A percentile compares a stretch with the other conserved stretches of the same genome.
Conservation (phyloP, 2,329 filamentous ascomycete genomes). For the Pseudogymnoascus sp. region DNA sequence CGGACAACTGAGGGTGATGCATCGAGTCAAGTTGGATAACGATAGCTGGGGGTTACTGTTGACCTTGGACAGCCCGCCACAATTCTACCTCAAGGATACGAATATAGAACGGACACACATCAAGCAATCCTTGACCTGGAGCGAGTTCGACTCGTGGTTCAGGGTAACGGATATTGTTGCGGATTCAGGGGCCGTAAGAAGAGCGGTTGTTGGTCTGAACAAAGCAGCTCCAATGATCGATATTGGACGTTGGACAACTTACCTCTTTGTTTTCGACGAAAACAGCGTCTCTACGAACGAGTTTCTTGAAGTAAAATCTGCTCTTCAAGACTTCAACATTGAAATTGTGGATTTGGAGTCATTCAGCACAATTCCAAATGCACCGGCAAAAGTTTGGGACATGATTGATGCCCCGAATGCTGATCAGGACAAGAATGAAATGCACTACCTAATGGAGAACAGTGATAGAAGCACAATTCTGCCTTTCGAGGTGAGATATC, state of each 20-base stretch:
- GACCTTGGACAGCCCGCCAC: constrained; percentile 38
- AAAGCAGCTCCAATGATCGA: constrained; percentile 47
- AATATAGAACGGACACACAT: constrained; percentile 34
- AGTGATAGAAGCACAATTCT: constrained; percentile 34
- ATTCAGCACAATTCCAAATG: constrained; percentile 36
- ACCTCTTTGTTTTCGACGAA: constrained; percentile 41
- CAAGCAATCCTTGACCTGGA: constrained; percentile 40
- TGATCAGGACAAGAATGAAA: constrained; percentile 13
- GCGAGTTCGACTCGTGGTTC: constrained; percentile 49
- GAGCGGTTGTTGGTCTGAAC: constrained; percentile 36
- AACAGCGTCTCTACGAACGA: constrained; percentile 29
- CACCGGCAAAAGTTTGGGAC: constrained; percentile 34
- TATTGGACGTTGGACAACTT: constrained; percentile 57
- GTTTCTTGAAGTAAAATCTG: constrained; percentile 18
- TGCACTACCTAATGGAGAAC: constrained; percentile 16
- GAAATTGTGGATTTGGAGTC: constrained; percentile 34
- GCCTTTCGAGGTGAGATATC: constrained; percentile 71
- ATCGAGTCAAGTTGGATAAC: constrained; percentile 30
- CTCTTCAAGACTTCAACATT: constrained; percentile 67
- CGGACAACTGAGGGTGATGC: constrained; percentile 37
- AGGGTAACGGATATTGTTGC: constrained; percentile 56
- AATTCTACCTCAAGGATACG: constrained; percentile 27
- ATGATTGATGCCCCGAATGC: constrained; percentile 28
- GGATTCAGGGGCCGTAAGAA: constrained; percentile 29
- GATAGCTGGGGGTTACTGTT: constrained; percentile 37